Evolutionary conservation across 305 asterid genomes (phyloP), one percentile per base, ranked within the genome.

Genomic region (Ajuga reptans): DNA sequence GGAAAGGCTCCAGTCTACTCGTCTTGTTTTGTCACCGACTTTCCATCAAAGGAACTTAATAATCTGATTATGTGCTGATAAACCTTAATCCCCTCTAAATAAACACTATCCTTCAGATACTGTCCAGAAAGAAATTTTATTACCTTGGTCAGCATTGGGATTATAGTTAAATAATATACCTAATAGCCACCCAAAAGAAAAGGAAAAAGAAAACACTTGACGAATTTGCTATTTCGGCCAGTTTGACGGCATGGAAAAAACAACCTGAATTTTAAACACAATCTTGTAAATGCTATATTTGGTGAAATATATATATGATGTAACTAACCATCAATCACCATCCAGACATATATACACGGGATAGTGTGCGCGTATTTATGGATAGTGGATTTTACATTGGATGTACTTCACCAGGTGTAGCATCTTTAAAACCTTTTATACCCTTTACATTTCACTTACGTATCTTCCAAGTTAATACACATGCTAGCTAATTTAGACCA

Each of bases 41-140:
- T 61, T 42, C 86, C 84, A 49, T 71, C 71, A 39, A 80, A 88
- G 47, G 94, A 87, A 72, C 86, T 88, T 85, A 93, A 77, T 27
- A 80, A 77, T 72, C 80, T 81, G 81, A 90, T 93, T 72, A 93
- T 77, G 77, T 88, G 89, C 81, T 84, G 82, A 74, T 93, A 90
- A 43, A 90, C 84, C 78, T 80, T 76, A 52, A 93, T 90, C 73
- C 98, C 97, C 64, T 87, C 91, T 65, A 93, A 71, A 61, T 84
- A 92, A 64, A 93, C 90, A 47, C 77, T 76, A 52, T 87, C 96
- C 88, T 77, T 77, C 77, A 90, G 77, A 77, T 65, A 79, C 92
- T 92, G 93, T 62, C 66, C 62, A 64, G 51, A 69, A 63, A 42
- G 65, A 55, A 66, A 61, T 36, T 0, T 50, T 12, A 52, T 27